Evolutionary conservation across 495 filamentous ascomycete species (phyloP), one percentile per base, ranked within the genome.

Genomic region (Thozetella sp.): DNA sequence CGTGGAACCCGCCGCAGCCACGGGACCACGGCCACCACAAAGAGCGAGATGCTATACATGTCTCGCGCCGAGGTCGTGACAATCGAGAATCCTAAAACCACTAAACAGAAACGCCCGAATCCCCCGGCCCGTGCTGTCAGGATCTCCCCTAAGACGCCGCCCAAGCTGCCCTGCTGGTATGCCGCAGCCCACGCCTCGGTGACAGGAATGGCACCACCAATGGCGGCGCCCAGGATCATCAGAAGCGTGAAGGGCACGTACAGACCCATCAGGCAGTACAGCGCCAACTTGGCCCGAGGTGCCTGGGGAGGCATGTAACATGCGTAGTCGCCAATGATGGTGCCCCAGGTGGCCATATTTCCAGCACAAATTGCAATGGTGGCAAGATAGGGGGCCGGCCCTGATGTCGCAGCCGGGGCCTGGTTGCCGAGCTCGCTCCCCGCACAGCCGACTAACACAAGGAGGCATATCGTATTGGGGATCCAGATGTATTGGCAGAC

Each of bases 211-310:
- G 75, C 70, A 1, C 76, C 76, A 20, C 70, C 76, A n/a, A 84
- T 80, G 22, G 80, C 80, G 12, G 82, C 80, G 22, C 82, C 82
- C 0, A 84, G 69, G 19, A 74, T 64, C 70, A 83, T 84, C 53
- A 83, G 70, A 22, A 77, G 66, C 1, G 76, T 62, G 15, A 72
- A 74, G 2, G 80, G 78, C 23, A 83, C 46, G 24, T 70, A 57
- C 15, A 83, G 67, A 37, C 80, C 81, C 30, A n/a, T n/a, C n/a
- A n/a, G n/a, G n/a, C n/a, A n/a, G n/a, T n/a, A n/a, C n/a, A n/a
- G n/a, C n/a, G n/a, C n/a, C n/a, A n/a, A n/a, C n/a, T n/a, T n/a
- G n/a, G n/a, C n/a, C n/a, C n/a, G n/a, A n/a, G n/a, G n/a, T n/a
- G n/a, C n/a, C n/a, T n/a, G n/a, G n/a, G n/a, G n/a, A n/a, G 30